Evolutionary conservation across 495 filamentous ascomycete species (phyloP), one percentile per base, ranked within the genome.

Genomic region (Hyaloscypha variabilis): DNA sequence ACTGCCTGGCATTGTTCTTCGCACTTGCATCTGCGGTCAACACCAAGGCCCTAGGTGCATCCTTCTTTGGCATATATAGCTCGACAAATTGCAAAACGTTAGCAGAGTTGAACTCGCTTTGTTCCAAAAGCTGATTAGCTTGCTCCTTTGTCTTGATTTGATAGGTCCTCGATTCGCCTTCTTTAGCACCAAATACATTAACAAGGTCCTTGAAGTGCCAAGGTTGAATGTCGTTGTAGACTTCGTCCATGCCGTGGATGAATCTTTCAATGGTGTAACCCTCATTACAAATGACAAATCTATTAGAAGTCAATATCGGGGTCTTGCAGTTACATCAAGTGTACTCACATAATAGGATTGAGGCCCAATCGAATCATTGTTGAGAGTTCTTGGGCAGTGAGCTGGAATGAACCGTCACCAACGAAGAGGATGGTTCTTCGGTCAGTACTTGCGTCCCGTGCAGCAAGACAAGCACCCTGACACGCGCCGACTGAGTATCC

Each of bases 401-500:
- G 79, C 70, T 97, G 91, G 67, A 94, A 85, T 67, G 88, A 91
- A 25, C 94, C 94, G 69, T 97, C 94, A 53, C 93, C 94, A 19
- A 92, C 91, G 67, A 95, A 93, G 60, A 97, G 79, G 58, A 97
- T 87, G 1, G 90, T 91, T 28, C 91, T 82, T 24, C 86, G 80
- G 42, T 83, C 69, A 0, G 67, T 72, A 21, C 72, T 58, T n/a
- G 74, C 75, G 67, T 94, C 91, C 63, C 88, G 87, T 0, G 85
- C 83, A 6, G 89, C 91, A 53, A 93, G 75, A 1, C 87, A 88
- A 6, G 90, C 90, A 31, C 91, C 91, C 72, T 92, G 90, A 56
- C 88, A 87, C 11, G 91, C 88, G 23, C 91, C 91, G 29, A 93
- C 87, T 0, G 91, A 87, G 75, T 91, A 94, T 0, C 90, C 93